Conservation (phyloP, 768 basidiomycete species). For the Suillus subaureus region DNA sequence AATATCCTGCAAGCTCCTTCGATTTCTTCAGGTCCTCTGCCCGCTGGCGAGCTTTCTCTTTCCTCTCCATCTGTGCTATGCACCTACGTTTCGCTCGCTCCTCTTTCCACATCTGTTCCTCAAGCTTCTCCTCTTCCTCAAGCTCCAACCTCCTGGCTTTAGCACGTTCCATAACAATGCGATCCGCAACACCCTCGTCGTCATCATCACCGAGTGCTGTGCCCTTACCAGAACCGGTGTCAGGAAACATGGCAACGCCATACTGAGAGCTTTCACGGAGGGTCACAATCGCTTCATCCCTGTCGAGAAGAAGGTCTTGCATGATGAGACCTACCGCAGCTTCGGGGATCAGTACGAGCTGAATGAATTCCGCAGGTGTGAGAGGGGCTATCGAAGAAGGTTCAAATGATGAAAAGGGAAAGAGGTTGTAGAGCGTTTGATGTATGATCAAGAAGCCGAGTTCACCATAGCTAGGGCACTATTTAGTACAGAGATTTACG, state of each 20-base stretch:
- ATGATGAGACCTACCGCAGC: conserved; percentile 80
- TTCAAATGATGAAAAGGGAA: conserved; percentile 63
- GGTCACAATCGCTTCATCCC: conserved; percentile 54
- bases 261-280: conserved; percentile 79
- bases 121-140: conserved; percentile 42
- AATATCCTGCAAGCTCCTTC: neutral
- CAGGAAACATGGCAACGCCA: conserved; percentile 84
- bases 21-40: conserved; percentile 16
- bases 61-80: conserved; percentile 18
- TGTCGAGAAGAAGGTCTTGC: conserved; percentile 61
- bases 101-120: conserved; percentile 29
- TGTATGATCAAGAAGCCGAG: conserved; percentile 81
- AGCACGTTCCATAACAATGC: conserved; percentile 48
- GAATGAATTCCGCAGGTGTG: conserved; percentile 73
- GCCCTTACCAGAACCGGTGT: conserved; percentile 34
- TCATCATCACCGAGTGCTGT: conserved; percentile 37
- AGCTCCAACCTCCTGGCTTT: conserved; percentile 41
- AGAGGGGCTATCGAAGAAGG: conserved; percentile 62
- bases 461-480: conserved; percentile 73
- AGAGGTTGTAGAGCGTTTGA: conserved; percentile 73
- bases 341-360: conserved; percentile 89
- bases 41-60: conserved; percentile 26
- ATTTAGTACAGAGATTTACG: neutral
- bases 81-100: conserved; percentile 25
- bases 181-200: conserved; percentile 37